phyloP scores from a whole-genome alignment of 2,329 filamentous ascomycete species.

The Fusarium sp. region DNA sequence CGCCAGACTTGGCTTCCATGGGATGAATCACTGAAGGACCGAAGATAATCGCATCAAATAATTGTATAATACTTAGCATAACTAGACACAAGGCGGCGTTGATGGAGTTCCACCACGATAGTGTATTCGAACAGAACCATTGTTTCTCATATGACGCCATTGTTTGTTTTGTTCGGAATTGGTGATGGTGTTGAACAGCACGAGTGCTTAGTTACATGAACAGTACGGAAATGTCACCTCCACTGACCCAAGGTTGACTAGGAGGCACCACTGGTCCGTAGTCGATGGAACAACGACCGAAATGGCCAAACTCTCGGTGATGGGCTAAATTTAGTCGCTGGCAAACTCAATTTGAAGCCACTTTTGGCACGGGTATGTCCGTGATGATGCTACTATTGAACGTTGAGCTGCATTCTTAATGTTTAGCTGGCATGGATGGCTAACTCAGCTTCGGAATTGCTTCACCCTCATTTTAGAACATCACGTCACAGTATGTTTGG shows the following conservation, averaged over 20 bases:
- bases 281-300: not conserved
- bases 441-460: not conserved
- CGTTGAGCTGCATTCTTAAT: not conserved
- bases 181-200: not conserved
- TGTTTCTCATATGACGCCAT: not conserved
- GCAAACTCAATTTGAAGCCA: conserved; percentile 8
- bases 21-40: conserved; percentile 38
- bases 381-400: not conserved
- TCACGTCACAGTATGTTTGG: no score
- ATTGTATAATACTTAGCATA: conserved; percentile 11
- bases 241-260: conserved; percentile 3
- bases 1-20: conserved; percentile 58
- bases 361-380: conserved; percentile 6
- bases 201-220: conserved; percentile 6
- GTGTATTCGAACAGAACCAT: not conserved
- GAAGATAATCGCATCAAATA: not conserved
- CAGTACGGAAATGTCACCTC: not conserved
- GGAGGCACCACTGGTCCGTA: not conserved
- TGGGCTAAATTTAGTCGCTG: conserved; percentile 11
- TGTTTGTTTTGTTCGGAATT: not conserved
- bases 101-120: conserved; percentile 16
- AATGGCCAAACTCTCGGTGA: not conserved
- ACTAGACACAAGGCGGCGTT: conserved; percentile 18
- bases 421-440: not conserved
- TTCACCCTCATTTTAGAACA: not conserved